Conservation (phyloP, 306 rosid species). For the Arachis hypogaea region DNA sequence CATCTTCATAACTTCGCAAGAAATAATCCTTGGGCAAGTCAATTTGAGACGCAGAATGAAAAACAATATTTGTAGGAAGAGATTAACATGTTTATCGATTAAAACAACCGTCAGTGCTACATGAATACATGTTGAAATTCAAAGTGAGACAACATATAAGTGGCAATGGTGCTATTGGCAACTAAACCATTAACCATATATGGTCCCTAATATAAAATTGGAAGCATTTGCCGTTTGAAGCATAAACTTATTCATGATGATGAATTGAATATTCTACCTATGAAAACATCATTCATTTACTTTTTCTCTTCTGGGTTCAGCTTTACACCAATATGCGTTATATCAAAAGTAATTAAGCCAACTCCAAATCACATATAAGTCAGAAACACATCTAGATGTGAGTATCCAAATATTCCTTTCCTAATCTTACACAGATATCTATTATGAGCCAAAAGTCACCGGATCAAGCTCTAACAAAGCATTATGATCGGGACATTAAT, state of each 20-base stretch:
- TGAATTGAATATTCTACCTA: too few relatives aligned
- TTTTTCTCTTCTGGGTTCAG: too few relatives aligned
- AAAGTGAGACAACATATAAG: too few relatives aligned
- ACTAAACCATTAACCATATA: background rate
- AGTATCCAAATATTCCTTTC: background rate
- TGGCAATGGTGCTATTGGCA: too few relatives aligned
- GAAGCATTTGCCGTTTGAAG: slow-evolving; percentile 7
- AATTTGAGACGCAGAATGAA: slow-evolving; percentile 23
- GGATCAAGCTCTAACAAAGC: background rate
- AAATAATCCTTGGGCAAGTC: slow-evolving; percentile 4
- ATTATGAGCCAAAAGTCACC: slow-evolving; percentile 10
- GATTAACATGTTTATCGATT: slow-evolving; percentile 17
- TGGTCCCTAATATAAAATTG: slow-evolving; percentile 4
- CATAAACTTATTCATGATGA: background rate
- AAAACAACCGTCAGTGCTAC: slow-evolving; percentile 19
- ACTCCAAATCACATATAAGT: too few relatives aligned
- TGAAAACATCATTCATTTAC: too few relatives aligned
- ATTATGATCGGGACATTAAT: background rate
- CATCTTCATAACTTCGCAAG: background rate
- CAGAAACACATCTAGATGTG: too few relatives aligned
- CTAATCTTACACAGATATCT: slow-evolving; percentile 1
- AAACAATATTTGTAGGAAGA: background rate
- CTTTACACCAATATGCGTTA: too few relatives aligned
- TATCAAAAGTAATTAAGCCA: too few relatives aligned
- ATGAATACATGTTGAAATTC: slow-evolving; percentile 13